Evolutionary conservation across 1,284 basidiomycete genomes (phyloP).

Genomic region (Ceratobasidium sp.): DNA sequence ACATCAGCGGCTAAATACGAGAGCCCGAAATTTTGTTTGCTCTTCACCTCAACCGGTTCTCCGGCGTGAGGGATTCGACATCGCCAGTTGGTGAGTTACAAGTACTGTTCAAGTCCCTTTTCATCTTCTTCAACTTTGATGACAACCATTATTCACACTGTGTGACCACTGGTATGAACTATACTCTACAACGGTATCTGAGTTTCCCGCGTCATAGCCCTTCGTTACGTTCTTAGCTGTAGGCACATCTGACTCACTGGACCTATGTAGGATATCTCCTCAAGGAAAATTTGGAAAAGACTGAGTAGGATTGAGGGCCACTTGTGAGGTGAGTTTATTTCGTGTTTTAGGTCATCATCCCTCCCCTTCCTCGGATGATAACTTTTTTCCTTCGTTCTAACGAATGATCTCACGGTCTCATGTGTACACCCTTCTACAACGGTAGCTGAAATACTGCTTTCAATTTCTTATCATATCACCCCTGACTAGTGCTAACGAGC

Average conservation of each 20-base stretch:
- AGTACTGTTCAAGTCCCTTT: not conserved
- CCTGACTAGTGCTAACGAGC: not conserved
- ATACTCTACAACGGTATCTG: constrained; percentile 44
- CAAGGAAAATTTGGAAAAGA: not conserved
- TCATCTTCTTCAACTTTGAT: constrained; percentile 17
- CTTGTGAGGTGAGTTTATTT: not conserved
- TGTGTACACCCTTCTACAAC: constrained; percentile 46
- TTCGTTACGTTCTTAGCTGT: not conserved
- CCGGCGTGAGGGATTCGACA: too few species aligned
- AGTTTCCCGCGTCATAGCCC: not conserved
- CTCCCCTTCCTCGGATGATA: constrained; percentile 25
- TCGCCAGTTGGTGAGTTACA: not conserved
- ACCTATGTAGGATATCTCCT: not conserved
- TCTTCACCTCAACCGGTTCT: too few species aligned
- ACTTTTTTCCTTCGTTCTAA: constrained; percentile 46
- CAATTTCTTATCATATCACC: not conserved
- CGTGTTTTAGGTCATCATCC: not conserved
- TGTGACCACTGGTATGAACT: constrained; percentile 42
- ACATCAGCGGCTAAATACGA: too few species aligned
- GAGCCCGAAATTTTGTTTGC: too few species aligned
- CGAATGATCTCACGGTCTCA: constrained; percentile 43
- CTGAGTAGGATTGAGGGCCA: not conserved
- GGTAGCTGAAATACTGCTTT: constrained; percentile 35
- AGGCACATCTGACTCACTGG: not conserved
- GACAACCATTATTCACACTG: constrained; percentile 45